Percentiles rank a stretch among this genome's conserved stretches.
phyloP scores from a whole-genome alignment of 352 stramenopile species.

The Globisporangium polare region DNA sequence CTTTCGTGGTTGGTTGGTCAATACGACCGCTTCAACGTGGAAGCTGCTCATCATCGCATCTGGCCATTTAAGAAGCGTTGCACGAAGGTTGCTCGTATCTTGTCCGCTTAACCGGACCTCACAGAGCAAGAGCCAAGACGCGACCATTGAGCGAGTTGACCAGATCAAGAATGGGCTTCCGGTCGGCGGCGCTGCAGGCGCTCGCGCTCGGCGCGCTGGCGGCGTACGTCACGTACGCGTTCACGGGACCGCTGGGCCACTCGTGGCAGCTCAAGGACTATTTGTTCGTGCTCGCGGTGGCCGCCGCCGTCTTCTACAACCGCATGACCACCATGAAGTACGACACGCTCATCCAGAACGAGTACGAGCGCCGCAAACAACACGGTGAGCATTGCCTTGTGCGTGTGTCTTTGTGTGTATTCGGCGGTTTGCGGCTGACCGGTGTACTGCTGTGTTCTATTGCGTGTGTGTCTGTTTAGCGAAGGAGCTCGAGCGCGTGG shows the following conservation, averaged over 20 bases:
- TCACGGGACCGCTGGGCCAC: constrained; percentile 30
- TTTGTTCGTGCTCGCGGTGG: constrained; percentile 54
- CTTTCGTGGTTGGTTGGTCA: no score
- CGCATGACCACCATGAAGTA: constrained; percentile 50
- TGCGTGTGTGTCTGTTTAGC: constrained; percentile 22
- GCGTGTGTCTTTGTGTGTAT: neutral
- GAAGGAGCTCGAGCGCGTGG: constrained; percentile 38
- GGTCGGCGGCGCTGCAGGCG: constrained; percentile 30
- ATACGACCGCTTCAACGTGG: no score
- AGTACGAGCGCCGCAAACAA: constrained; percentile 15
- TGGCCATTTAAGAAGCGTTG: neutral
- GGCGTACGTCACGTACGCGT: constrained; percentile 44
- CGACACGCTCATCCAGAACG: constrained; percentile 31
- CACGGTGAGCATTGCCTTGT: constrained; percentile 6
- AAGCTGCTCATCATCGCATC: no score
- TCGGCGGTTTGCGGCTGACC: no score
- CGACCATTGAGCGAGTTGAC: neutral
- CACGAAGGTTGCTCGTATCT: constrained; percentile 1
- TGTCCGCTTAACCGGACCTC: neutral
- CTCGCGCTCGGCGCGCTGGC: constrained; percentile 38
- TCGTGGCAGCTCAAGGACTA: constrained; percentile 57
- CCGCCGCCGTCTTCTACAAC: constrained; percentile 49
- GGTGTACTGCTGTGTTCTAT: neutral
- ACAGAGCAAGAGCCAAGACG: neutral
- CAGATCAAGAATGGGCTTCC: constrained; percentile 15